phyloP scores from a whole-genome alignment of 805 yeast species.

The Spathaspora passalidarum region DNA sequence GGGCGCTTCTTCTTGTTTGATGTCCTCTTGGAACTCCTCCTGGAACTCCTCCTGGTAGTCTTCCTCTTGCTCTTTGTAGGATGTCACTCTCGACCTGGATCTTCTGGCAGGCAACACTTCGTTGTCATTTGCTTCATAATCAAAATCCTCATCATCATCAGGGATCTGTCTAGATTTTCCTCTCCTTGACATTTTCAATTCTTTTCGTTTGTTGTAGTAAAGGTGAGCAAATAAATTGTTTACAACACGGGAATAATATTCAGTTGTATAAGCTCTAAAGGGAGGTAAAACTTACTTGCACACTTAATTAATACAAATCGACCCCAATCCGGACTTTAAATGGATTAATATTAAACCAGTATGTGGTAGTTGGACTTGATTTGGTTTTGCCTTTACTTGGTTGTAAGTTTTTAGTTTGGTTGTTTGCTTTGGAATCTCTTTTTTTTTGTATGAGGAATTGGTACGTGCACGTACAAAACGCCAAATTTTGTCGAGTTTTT shows the following conservation, averaged over 20 bases:
- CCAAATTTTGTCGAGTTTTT: neutral
- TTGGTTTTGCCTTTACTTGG: neutral
- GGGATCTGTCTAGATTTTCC: slow-evolving; percentile 10
- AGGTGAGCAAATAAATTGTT: neutral
- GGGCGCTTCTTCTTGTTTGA: slow-evolving; percentile 13
- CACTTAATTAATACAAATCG: too few species aligned
- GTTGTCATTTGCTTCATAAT: neutral
- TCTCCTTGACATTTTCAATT: slow-evolving; percentile 14
- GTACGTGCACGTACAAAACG: neutral
- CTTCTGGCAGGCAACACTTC: slow-evolving; percentile 9
- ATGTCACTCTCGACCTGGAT: slow-evolving; percentile 2
- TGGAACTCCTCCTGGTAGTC: slow-evolving; percentile 4
- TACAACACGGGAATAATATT: neutral
- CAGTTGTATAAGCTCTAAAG: too few species aligned
- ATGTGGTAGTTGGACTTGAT: neutral
- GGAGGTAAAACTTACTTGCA: too few species aligned
- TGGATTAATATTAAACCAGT: too few species aligned
- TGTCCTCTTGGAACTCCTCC: slow-evolving; percentile 9
- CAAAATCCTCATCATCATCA: slow-evolving; percentile 9
- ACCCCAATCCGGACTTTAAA: too few species aligned
- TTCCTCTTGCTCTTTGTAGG: slow-evolving; percentile 5
- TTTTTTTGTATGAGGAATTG: neutral
- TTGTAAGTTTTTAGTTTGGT: neutral
- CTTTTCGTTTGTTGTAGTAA: neutral
- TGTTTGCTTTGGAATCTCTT: neutral